These are phyloP conservation scores for Paecilomyces sp. DNA, from an alignment of 2,329 filamentous ascomycete genomes.

Conservation along the genomic window DNA sequence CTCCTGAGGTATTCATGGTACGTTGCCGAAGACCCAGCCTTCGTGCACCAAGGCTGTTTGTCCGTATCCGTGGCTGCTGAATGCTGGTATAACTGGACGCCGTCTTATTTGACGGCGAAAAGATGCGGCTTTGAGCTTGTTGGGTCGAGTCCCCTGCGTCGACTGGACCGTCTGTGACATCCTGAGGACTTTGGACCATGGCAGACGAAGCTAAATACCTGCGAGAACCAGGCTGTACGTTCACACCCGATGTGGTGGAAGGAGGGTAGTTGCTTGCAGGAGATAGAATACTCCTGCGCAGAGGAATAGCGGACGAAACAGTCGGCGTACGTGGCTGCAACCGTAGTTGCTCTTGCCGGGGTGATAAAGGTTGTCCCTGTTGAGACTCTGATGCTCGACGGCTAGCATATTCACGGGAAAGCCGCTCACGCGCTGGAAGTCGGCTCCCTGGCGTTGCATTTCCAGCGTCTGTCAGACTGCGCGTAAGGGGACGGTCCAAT, in stretches of 20 bases:
- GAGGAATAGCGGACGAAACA: constrained; percentile 26
- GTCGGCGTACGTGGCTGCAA: constrained; percentile 21
- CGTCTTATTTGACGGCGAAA: constrained; percentile 25
- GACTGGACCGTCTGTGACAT: constrained; percentile 13
- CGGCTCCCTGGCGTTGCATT: constrained; percentile 19
- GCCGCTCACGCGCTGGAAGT: constrained; percentile 25
- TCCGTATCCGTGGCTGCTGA: constrained; percentile 27
- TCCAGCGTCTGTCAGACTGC: constrained; percentile 36
- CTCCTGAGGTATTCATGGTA: constrained; percentile 16
- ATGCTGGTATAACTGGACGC: constrained; percentile 33
- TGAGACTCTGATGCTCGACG: constrained; percentile 17
- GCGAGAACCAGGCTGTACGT: constrained; percentile 36
- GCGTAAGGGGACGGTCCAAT: constrained; percentile 30
- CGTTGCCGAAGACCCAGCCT: constrained; percentile 26
- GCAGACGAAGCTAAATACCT: constrained; percentile 25
- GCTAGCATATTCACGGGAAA: constrained; percentile 20
- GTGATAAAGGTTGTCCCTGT: constrained; percentile 13
- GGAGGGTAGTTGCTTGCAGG: constrained; percentile 24
- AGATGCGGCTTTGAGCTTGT: constrained; percentile 23
- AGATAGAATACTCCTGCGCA: constrained; percentile 30
- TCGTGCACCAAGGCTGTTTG: constrained; percentile 29
- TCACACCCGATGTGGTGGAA: constrained; percentile 24
- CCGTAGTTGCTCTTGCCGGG: constrained; percentile 8
- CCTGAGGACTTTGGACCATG: constrained; percentile 8
- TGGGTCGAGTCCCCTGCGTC: constrained; percentile 8